A percentile compares a stretch with the other conserved stretches of the same genome.
Conservation (phyloP, 805 yeast species). For the Blastobotrys terrestris region DNA sequence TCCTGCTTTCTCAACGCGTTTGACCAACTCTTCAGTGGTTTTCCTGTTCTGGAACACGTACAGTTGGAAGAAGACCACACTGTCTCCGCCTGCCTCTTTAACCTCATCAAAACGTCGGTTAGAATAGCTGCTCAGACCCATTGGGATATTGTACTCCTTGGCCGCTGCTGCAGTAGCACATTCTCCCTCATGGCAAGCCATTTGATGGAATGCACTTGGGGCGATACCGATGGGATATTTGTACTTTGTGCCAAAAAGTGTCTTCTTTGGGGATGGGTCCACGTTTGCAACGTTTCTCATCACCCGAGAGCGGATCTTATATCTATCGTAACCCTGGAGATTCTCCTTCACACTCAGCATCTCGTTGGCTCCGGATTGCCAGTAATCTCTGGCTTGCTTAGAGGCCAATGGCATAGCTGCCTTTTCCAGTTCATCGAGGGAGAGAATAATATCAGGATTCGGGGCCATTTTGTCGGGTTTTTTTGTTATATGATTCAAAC, state of each 20-base stretch:
- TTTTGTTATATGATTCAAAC: too few relatives aligned
- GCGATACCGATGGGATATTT: slow-evolving; percentile 31
- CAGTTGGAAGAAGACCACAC: slow-evolving; percentile 25
- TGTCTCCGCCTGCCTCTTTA: slow-evolving; percentile 20
- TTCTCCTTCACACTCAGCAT: slow-evolving; percentile 26
- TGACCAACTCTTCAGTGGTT: slow-evolving; percentile 22
- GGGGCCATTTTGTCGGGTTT: background rate
- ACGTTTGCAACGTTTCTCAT: slow-evolving; percentile 26
- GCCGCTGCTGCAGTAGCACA: slow-evolving; percentile 31
- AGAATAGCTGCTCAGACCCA: slow-evolving; percentile 27
- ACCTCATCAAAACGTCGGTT: slow-evolving; percentile 25
- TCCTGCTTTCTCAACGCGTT: slow-evolving; percentile 28
- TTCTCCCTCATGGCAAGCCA: slow-evolving; percentile 32
- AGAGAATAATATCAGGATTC: slow-evolving; percentile 15
- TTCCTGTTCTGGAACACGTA: slow-evolving; percentile 28
- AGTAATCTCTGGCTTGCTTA: slow-evolving; percentile 21
- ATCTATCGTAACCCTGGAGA: slow-evolving; percentile 21
- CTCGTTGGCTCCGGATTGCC: slow-evolving; percentile 29
- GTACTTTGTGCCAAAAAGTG: slow-evolving; percentile 24
- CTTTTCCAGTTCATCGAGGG: slow-evolving; percentile 12
- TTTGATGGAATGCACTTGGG: slow-evolving; percentile 31
- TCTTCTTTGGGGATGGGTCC: slow-evolving; percentile 17
- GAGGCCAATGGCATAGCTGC: slow-evolving; percentile 16
- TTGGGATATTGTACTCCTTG: slow-evolving; percentile 23
- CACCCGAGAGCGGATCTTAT: slow-evolving; percentile 27